Evolutionary conservation across 106 monocot genomes (phyloP), one percentile per base, ranked within the genome.

Genomic region (Ottelia alismoides): DNA sequence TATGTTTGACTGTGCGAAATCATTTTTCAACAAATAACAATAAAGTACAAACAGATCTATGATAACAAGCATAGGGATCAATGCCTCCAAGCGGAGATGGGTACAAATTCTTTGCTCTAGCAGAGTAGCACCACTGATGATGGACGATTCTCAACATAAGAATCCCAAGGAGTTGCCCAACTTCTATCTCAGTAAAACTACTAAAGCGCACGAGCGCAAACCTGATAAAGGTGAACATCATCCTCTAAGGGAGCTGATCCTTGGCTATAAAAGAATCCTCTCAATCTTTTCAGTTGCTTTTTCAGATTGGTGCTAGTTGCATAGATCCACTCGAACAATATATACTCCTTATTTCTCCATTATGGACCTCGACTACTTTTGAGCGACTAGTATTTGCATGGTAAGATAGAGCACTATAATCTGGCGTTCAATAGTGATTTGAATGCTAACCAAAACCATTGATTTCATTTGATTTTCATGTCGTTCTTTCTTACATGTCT

Each of bases 101-200:
- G 83, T 1, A 66, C 77, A 7, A 92, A 67, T 77, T 92, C 92
- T 16, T 71, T 70, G 2, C 70, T 68, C 43, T 92, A 83, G 87
- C 92, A 92, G 40, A 66, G 74, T 11, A 92, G 79, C 11, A 52
- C 49, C 2, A 92, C 71, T 0, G 83, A 79, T 1, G 66, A 57
- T 60, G 74, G 79, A 5, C 76, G 58, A 66, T 74, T 87, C 65
- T 87, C 92, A 16, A 92, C 79, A 28, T 80, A 87, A 56, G 87
- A 92, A 0, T 80, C 92, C 49, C 82, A 71, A 86, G 35, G 2
- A 92, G 72, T 49, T 83, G 87, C 45, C 87, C 92, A 0, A 87
- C 92, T 44, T 92, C 87, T 3, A 69, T 67, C 70, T 92, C 92
- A 0, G 87, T 72, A 62, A 92, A 79, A 56, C 87, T 92, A 72